Base-by-base conservation (phyloP, 129 eudicot genomes). In the Lactuca saligna region DNA sequence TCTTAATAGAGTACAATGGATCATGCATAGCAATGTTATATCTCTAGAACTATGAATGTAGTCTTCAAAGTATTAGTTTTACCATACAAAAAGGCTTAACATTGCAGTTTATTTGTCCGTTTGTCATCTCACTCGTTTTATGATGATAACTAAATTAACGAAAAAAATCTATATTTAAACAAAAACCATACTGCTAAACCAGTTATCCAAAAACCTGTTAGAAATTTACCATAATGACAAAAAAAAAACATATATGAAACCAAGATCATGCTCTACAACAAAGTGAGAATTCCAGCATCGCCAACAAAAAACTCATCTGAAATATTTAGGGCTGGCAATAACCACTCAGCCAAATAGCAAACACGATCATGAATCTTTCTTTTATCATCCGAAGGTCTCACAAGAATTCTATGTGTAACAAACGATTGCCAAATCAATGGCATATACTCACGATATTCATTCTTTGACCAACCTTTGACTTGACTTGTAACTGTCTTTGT, bases 351-450 rank as follows among this genome's bases (percentile, higher is more conserved):
- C 63, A 73, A 63, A 73, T 75, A 87, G 15, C 50, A 72, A 25
- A 80, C 83, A 31, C 57, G 78, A 15, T 63, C 79, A 57, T 68
- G 82, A 69, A 72, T 37, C 75, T 77, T 72, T 54, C 61, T 56
- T 49, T 78, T 73, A 38, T 79, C 74, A 58, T 83, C 96, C 71
- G 82, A 75, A 74, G 84, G 73, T 55, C 75, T 82, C 54, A 92
- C 76, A 61, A 79, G 85, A 66, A 92, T 35, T 63, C 96, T 81
- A 75, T 87, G 93, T 15, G 91, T 82, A 63, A 89, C 95, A 71
- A 87, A 84, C 31, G 84, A 74, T 96, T 88, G 96, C 98, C 96
- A 93, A 44, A 88, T 82, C 34, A 80, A 89, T 37, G 98, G 98
- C 96, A 93, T 93, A 73, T 78, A 86, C 70, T 89, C 96, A 57